Evolutionary conservation across 768 basidiomycete genomes (phyloP), one percentile per base, ranked within the genome.

Genomic region (Lentinula lateritia): DNA sequence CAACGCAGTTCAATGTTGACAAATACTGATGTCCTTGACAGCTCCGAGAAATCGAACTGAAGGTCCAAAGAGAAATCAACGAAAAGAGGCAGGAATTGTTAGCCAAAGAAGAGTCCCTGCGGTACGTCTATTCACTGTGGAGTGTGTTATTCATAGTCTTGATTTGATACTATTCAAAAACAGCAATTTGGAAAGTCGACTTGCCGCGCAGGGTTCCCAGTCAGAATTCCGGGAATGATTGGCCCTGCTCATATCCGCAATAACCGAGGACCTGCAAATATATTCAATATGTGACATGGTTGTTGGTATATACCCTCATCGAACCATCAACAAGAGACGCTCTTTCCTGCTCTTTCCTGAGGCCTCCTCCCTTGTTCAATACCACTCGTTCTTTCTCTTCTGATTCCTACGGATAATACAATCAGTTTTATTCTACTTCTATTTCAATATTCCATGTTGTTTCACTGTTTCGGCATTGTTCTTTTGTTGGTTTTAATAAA

Each of bases 31-130:
- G 12, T 13, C 18, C 18, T 62, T 58, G 54, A 58, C 67, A 93
- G 88, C 83, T 99, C 66, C 93, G 96, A 64, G 97, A 99, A 78
- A 92, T 98, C 74, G 97, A 99, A 74, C 84, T 98, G 74, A 95
- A 94, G 74, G 94, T 98, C 34, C 95, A 98, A 75, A 85, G 97
- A 53, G 97, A 99, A 80, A 93, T 99, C 75, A 93, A 92, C 72
- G 92, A 98, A 80, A 95, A 96, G 79, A 83, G 95, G 70, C 96
- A 98, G 73, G 96, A 98, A 71, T 77, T 98, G 63, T 77, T 97
- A 69, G 97, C 96, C 43, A 97, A 96, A 74, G 96, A 97, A 73
- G 95, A 97, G 74, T 91, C 92, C 48, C 89, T 93, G 68, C 85
- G 90, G 90, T 91, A 63, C 58, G 83, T 63, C 8, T 60, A 59